Percentiles rank a stretch among this genome's conserved stretches.
Conservation (phyloP, 257 asterid genomes). For the Rubia yunnanensis region DNA sequence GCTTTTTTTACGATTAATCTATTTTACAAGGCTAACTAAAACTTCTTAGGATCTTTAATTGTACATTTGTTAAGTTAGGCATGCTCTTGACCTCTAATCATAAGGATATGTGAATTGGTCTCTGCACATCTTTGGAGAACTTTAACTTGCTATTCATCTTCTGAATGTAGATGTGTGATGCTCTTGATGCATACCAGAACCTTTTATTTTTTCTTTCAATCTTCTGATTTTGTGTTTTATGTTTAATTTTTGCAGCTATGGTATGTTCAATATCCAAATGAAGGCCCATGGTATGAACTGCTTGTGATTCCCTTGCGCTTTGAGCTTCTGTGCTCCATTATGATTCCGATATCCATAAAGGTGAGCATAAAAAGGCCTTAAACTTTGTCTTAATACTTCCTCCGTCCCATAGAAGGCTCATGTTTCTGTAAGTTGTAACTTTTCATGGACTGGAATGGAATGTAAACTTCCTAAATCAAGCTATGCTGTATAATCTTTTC, state of each 20-base stretch:
- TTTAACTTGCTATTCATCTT: neutral
- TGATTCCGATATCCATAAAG: conserved; percentile 99
- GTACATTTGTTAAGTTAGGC: neutral
- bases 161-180: neutral
- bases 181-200: neutral
- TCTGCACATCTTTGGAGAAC: neutral
- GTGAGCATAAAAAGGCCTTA: conserved; percentile 27
- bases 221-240: conserved; percentile 15
- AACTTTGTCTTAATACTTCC: neutral
- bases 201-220: neutral
- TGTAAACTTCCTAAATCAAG: neutral
- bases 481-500: too few relatives aligned
- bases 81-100: neutral
- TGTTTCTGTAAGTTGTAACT: neutral
- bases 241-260: conserved; percentile 59
- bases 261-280: conserved; percentile 87
- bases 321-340: conserved; percentile 97
- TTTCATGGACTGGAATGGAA: neutral
- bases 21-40: neutral
- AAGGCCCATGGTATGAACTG: conserved; percentile 99
- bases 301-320: conserved; percentile 95
- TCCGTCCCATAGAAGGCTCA: neutral
- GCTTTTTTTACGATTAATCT: neutral
- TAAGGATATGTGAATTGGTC: neutral
- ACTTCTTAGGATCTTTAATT: neutral